Conservation (phyloP, 1,139 yeast species). For the Hyphopichia fennica region DNA sequence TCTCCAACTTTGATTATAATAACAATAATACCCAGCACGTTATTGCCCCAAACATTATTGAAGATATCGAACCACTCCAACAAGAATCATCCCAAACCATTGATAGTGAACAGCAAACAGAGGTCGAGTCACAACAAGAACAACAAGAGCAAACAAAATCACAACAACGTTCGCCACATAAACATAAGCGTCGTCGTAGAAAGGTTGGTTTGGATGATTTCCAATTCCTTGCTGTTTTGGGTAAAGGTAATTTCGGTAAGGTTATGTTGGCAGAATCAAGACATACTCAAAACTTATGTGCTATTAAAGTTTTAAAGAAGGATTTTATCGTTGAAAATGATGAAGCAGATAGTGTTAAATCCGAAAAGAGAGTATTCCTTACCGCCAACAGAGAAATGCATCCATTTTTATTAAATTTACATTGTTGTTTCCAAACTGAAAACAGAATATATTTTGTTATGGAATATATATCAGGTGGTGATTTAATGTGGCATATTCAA, state of each 20-base stretch:
- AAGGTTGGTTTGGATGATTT: constrained; percentile 94
- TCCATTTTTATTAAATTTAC: constrained; percentile 88
- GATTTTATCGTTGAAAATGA: constrained; percentile 93
- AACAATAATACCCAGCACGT: constrained; percentile 18
- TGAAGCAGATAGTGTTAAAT: constrained; percentile 91
- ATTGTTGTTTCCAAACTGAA: constrained; percentile 97
- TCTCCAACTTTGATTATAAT: constrained; percentile 33
- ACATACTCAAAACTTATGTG: constrained; percentile 75
- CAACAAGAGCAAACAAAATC: constrained; percentile 3
- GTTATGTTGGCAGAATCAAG: constrained; percentile 95
- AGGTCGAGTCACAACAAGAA: not conserved
- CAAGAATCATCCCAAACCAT: not conserved
- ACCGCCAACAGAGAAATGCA: constrained; percentile 88
- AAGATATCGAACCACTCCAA: not conserved
- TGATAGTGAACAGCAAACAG: not conserved
- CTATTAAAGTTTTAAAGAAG: constrained; percentile 92
- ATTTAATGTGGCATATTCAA: constrained; percentile 98
- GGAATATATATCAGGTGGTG: constrained; percentile 98
- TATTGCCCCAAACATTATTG: constrained; percentile 11
- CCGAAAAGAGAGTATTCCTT: constrained; percentile 89
- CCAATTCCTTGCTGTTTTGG: constrained; percentile 88
- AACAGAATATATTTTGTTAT: constrained; percentile 95
- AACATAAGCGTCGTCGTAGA: constrained; percentile 44
- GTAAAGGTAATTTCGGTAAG: constrained; percentile 97
- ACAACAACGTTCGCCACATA: constrained; percentile 17